phyloP scores from a whole-genome alignment of 768 basidiomycete species.

The Leccinum broughii region DNA sequence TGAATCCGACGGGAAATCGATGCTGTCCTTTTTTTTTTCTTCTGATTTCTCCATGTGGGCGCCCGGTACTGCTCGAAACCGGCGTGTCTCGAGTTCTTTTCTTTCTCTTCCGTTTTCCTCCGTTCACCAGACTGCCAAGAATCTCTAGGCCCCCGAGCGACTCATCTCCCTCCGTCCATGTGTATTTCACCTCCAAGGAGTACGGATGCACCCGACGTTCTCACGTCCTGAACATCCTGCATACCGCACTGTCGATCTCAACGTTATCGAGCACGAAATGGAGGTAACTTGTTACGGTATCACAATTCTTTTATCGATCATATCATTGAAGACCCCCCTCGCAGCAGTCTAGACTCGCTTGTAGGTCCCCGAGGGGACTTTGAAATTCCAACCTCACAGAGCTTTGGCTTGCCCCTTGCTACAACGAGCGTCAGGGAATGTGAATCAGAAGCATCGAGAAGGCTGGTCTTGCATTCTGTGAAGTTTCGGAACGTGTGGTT shows the following conservation, averaged over 20 bases:
- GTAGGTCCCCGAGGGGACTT: conserved; percentile 22
- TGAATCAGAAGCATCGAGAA: conserved; percentile 26
- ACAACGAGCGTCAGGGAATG: conserved; percentile 34
- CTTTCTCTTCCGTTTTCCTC: background rate
- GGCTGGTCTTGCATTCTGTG: conserved; percentile 18
- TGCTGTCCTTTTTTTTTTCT: background rate
- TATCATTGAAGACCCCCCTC: conserved; percentile 4
- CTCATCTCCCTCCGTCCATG: conserved; percentile 8
- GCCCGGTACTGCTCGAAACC: conserved; percentile 2
- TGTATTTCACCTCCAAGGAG: conserved; percentile 2
- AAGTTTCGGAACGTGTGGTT: conserved; percentile 11
- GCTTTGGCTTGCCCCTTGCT: conserved; percentile 19
- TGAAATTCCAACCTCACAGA: conserved; percentile 25
- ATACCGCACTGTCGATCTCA: conserved; percentile 15
- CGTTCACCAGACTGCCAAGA: conserved; percentile 12
- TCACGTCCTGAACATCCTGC: conserved; percentile 16
- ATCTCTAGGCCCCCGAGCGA: conserved; percentile 9
- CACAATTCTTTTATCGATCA: conserved; percentile 19
- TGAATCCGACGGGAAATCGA: conserved; percentile 4
- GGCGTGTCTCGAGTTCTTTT: background rate
- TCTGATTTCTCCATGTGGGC: conserved; percentile 1
- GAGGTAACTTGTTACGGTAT: conserved; percentile 18
- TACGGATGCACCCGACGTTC: conserved; percentile 15
- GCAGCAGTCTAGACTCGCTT: conserved; percentile 20
- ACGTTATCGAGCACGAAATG: conserved; percentile 17